Evolutionary conservation across 1,284 basidiomycete genomes (phyloP).

Genomic region (Tylopilus sp.): DNA sequence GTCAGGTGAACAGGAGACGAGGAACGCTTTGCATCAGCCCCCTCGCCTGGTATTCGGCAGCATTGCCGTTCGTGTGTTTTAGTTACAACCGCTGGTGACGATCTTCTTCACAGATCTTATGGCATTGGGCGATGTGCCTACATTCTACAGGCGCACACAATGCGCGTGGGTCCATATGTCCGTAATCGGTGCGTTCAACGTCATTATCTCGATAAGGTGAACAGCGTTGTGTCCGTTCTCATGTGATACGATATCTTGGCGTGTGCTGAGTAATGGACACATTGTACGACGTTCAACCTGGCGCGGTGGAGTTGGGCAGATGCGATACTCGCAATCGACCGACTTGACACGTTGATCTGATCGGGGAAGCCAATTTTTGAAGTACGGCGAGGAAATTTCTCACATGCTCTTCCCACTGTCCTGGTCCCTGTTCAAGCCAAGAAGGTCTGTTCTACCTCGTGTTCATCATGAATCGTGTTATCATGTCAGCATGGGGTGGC

Average conservation of each 20-base stretch:
- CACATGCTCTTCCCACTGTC: slow-evolving; percentile 8
- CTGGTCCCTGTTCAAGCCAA: slow-evolving; percentile 11
- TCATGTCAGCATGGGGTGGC: slow-evolving; percentile 13
- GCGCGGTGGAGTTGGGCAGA: background rate
- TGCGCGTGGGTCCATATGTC: slow-evolving; percentile 14
- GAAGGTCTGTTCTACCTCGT: slow-evolving; percentile 25
- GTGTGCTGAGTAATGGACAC: slow-evolving; percentile 1
- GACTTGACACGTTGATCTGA: slow-evolving; percentile 14
- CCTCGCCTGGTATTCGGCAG: slow-evolving; percentile 6
- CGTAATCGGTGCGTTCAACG: slow-evolving; percentile 4
- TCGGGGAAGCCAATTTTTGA: slow-evolving; percentile 6
- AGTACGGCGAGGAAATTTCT: slow-evolving; percentile 10
- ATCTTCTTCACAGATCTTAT: slow-evolving; percentile 18
- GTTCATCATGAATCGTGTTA: slow-evolving; percentile 19
- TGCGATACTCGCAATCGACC: slow-evolving; percentile 4
- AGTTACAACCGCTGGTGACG: slow-evolving; percentile 13
- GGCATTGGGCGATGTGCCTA: slow-evolving; percentile 19
- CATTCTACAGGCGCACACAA: slow-evolving; percentile 10
- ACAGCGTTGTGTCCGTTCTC: slow-evolving; percentile 4
- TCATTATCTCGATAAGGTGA: slow-evolving; percentile 27
- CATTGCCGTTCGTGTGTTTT: slow-evolving; percentile 10
- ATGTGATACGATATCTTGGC: slow-evolving; percentile 6
- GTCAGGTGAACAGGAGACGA: slow-evolving; percentile 6
- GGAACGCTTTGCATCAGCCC: slow-evolving; percentile 1
- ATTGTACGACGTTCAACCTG: slow-evolving; percentile 7